Evolutionary conservation across 139 green algal species (phyloP).

Genomic region (Chlamydomonas asymmetrica): DNA sequence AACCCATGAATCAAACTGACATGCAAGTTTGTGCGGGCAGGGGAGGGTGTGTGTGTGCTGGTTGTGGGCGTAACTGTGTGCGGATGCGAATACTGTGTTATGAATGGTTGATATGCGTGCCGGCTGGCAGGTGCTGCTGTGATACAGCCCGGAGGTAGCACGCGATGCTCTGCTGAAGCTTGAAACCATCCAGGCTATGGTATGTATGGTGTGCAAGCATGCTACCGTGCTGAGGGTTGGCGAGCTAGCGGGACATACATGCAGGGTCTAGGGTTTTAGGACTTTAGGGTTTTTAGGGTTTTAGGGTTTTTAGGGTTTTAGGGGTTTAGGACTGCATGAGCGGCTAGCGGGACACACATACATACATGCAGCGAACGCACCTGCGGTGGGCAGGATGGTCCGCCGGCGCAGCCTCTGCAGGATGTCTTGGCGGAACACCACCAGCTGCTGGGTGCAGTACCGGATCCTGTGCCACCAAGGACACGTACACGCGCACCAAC

Average conservation of each 20-base stretch:
- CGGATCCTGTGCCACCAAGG: no score
- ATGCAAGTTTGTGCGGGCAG: neutral
- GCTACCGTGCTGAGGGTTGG: neutral
- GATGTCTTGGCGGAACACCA: slow-evolving; percentile 66
- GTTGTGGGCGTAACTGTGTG: neutral
- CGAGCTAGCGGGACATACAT: no score
- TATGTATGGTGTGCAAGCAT: neutral
- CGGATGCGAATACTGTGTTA: neutral
- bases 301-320: neutral
- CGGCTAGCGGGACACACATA: neutral
- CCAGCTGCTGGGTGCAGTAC: slow-evolving; percentile 52
- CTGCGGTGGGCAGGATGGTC: slow-evolving; percentile 45
- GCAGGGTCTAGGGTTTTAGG: neutral
- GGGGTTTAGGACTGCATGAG: neutral
- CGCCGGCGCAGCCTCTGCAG: slow-evolving; percentile 48
- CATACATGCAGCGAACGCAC: slow-evolving; percentile 12
- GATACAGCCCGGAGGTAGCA: no score
- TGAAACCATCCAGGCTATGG: no score
- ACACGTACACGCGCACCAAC: no score
- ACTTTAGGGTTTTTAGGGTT: neutral
- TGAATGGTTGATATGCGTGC: neutral
- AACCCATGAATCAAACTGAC: neutral
- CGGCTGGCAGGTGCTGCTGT: no score
- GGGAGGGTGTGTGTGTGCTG: neutral
- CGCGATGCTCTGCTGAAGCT: no score